Conservation (phyloP, 345 rosid genomes). For the Syzygium aqueum region DNA sequence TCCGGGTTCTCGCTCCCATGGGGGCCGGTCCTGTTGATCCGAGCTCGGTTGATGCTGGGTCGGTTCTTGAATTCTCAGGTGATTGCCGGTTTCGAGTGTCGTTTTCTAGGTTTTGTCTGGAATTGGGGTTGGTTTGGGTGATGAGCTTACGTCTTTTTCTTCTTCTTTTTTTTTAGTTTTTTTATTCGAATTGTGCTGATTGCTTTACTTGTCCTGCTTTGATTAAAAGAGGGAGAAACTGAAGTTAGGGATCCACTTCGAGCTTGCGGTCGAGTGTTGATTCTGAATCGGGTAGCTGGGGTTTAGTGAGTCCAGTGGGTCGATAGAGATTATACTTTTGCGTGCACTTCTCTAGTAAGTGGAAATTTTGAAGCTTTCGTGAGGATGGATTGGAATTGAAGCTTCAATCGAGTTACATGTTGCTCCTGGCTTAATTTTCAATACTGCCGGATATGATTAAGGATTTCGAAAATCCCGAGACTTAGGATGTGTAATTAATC, state of each 20-base stretch:
- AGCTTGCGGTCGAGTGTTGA: not conserved
- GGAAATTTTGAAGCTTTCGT: not conserved
- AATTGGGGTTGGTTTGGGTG: not conserved
- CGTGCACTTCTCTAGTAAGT: not conserved
- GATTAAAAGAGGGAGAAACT: not conserved
- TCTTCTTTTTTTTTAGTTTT: not conserved
- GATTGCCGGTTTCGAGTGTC: not conserved
- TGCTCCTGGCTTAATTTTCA: not conserved
- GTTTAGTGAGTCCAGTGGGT: not conserved
- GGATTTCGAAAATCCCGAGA: not conserved
- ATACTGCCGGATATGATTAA: not conserved
- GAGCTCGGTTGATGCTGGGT: not conserved
- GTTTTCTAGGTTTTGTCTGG: not conserved
- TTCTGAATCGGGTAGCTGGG: not conserved
- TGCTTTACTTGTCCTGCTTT: not conserved
- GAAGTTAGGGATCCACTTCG: not conserved
- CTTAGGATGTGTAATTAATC: not conserved
- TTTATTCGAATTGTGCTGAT: not conserved
- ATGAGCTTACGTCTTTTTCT: not conserved
- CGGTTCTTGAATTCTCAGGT: not conserved
- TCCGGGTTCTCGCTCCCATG: not conserved
- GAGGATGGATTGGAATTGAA: not conserved
- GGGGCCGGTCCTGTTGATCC: not conserved
- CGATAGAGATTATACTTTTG: not conserved
- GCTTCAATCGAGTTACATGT: not conserved